Base-by-base conservation (phyloP, 1,139 yeast species). In the Scheffersomyces lignicola region DNA sequence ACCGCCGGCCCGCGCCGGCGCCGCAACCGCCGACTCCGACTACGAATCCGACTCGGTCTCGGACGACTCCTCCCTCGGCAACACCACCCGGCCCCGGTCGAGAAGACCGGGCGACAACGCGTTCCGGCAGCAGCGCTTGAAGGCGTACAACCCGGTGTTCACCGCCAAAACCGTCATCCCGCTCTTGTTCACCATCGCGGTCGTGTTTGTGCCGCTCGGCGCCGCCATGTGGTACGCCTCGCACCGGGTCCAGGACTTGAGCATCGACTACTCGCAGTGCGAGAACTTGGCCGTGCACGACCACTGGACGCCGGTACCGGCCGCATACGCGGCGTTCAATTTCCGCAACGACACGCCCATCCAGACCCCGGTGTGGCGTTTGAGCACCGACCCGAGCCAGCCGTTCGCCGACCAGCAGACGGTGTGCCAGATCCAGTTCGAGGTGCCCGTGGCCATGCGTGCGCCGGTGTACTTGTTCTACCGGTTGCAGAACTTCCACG, bases 111-210 rank as follows among this genome's bases (percentile, higher is more conserved):
- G 69, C 5, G 73, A 74, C 40, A 80, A 76, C 52, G 77, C 78
- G 14, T 84, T 84, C 52, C 76, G 87, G 34, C 94, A 84, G 52
- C 76, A 70, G 49, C 42, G 75, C 40, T 56, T 70, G 36, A 58
- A 54, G 39, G 65, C 68, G 3, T 55, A 52, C 40, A 70, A 68
- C 54, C 97, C 97, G 2, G 92, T 92, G 35, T 73, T 90, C 48
- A 90, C 97, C 0, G 97, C 97, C 14, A 82, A 77, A 54, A 84
- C 94, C 3, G 95, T 90, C 27, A 76, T 92, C 40, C 97, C 97
- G 2, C 55, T 90, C 36, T 79, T 90, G 51, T 57, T 90, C 32
- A 60, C 72, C 8, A 73, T 92, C 33, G 94, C 96, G 4, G 69
- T 86, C n/a, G 67, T 92, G 9, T 86, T 90, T 54, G 86, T 90